Evolutionary conservation across 2,329 filamentous ascomycete species (phyloP), one percentile per base, ranked within the genome.

Genomic region (Annulohypoxylon truncatum): DNA sequence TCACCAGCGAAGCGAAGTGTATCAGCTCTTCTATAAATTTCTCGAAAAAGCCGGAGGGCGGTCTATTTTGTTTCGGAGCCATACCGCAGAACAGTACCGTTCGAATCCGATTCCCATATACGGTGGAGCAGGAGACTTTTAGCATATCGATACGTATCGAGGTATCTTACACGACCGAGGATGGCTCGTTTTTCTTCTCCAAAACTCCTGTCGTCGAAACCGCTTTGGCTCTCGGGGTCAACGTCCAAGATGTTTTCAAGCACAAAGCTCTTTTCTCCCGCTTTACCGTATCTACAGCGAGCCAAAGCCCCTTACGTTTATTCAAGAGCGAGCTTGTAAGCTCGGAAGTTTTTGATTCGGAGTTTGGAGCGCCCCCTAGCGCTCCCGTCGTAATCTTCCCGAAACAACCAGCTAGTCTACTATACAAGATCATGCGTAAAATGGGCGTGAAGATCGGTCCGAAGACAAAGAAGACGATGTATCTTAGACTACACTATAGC

Each of bases 171-270:
- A 85, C 85, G 1, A 94, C 92, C 0, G 82, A 88, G 0, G 80
- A 87, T 2, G 91, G 90, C 2, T 83, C 81, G 6, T 92, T 93
- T 69, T 83, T 84, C 57, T 91, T 90, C 75, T 85, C 88, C 13
- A 87, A 85, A 13, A 83, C 85, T 6, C 85, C 87, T 18, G 87
- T 84, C 2, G 84, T 96, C 18, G 86, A 90, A 2, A 90, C 96
- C 1, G 86, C 91, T 0, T 83, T 99, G 3, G 92, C 93, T 0
- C 84, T 99, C 2, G 94, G 95, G 2, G 96, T 99, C 67, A 98
- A 98, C 70, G 96, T 99, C 4, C 94, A 98, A 74, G 96, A 99
- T 72, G 88, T 96, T 26, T 98, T 98, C 82, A 97, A 97, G 76
- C 89, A 93, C 68, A 82, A 89, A 6, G 85, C 88, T 0, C 84